phyloP scores from a whole-genome alignment of 345 rosid genomes.

The Populus davidiana region DNA sequence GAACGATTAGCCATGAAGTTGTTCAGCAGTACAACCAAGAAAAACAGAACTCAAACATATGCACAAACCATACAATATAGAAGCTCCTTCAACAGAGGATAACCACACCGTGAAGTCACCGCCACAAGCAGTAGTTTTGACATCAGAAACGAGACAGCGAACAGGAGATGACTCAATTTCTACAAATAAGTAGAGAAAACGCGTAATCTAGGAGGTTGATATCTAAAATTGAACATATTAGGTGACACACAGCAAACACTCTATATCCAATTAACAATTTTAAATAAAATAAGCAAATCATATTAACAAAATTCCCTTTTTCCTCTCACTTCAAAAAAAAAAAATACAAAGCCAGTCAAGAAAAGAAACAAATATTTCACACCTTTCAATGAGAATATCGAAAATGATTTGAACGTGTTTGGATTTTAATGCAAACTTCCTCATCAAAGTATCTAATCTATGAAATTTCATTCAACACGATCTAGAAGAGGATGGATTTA shows the following conservation, averaged over 20 bases:
- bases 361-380: neutral
- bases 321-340: neutral
- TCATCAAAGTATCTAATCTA: neutral
- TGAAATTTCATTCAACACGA: neutral
- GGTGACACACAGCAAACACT: neutral
- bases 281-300: neutral
- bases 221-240: neutral
- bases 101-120: slow-evolving; percentile 95
- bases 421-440: neutral
- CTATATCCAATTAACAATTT: neutral
- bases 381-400: neutral
- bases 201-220: neutral
- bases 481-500: slow-evolving; percentile 22
- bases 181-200: slow-evolving; percentile 26
- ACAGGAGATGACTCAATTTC: slow-evolving; percentile 77
- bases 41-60: slow-evolving; percentile 25
- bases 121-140: slow-evolving; percentile 76
- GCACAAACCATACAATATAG: slow-evolving; percentile 82
- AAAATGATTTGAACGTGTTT: neutral
- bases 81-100: slow-evolving; percentile 80
- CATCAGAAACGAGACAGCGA: slow-evolving; percentile 74
- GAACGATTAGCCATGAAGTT: neutral
- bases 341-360: neutral
- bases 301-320: neutral
- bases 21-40: neutral